Percentiles rank a stretch among this genome's conserved stretches.
Evolutionary conservation across 371 early-diverging fungal genomes (phyloP).

Genomic region (Mucor piriformis): DNA sequence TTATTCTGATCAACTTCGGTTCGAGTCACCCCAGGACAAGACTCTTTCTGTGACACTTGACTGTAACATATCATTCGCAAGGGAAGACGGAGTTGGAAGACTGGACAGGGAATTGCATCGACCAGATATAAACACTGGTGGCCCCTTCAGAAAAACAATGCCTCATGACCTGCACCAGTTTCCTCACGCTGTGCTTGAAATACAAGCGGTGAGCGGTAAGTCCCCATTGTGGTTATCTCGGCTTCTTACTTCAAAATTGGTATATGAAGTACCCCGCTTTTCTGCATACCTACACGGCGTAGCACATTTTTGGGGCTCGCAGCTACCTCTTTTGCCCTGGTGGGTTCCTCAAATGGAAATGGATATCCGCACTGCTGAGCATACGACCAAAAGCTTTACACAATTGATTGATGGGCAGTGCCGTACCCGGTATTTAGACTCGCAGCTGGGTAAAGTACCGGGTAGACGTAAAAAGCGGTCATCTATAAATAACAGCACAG

Average conservation of each 20-base stretch:
- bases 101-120: slow-evolving; percentile 83
- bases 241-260: slow-evolving; percentile 79
- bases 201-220: slow-evolving; percentile 90
- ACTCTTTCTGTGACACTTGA: slow-evolving; percentile 96
- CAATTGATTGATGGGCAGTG: slow-evolving; percentile 44
- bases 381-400: slow-evolving; percentile 35
- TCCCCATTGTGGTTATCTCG: slow-evolving; percentile 44
- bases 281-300: slow-evolving; percentile 95
- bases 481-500: too few relatives aligned
- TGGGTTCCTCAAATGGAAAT: slow-evolving; percentile 60
- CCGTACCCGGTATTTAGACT: slow-evolving; percentile 12
- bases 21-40: slow-evolving; percentile 97
- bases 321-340: slow-evolving; percentile 88
- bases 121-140: slow-evolving; percentile 79
- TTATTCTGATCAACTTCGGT: slow-evolving; percentile 97
- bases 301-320: slow-evolving; percentile 77
- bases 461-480: background rate
- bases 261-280: slow-evolving; percentile 96
- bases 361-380: slow-evolving; percentile 24
- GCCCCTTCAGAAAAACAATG: slow-evolving; percentile 83
- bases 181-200: slow-evolving; percentile 95
- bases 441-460: background rate
- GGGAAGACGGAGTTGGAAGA: slow-evolving; percentile 82
- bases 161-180: slow-evolving; percentile 58
- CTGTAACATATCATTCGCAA: slow-evolving; percentile 93